phyloP scores from a whole-genome alignment of 2,329 filamentous ascomycete species.

The Diaporthe vaccinii region DNA sequence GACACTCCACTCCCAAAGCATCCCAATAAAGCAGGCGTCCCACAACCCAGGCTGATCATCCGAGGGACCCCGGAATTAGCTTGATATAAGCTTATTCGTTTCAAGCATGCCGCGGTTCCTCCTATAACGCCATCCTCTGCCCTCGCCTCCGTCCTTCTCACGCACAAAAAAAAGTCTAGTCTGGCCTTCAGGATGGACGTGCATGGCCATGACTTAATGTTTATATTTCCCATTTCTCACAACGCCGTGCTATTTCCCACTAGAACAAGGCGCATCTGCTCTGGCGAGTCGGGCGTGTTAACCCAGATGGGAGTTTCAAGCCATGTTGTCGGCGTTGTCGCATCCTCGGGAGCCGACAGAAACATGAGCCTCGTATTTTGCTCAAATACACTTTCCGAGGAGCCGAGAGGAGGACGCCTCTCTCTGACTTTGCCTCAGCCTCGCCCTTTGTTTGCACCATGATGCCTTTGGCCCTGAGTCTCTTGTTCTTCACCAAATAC shows the following conservation, averaged over 20 bases:
- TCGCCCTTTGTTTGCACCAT: slow-evolving; percentile 7
- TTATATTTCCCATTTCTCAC: neutral
- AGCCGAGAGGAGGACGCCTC: neutral
- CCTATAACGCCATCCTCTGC: neutral
- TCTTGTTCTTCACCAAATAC: slow-evolving; percentile 8
- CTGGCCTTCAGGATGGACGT: neutral
- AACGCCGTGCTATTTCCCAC: slow-evolving; percentile 19
- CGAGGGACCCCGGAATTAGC: slow-evolving; percentile 11
- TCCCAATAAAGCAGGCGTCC: slow-evolving; percentile 10
- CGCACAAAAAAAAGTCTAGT: neutral
- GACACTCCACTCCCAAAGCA: slow-evolving; percentile 4
- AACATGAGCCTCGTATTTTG: slow-evolving; percentile 19
- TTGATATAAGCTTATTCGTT: slow-evolving; percentile 32
- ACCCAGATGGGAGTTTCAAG: no score
- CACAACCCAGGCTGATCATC: slow-evolving; percentile 21
- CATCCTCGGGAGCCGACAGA: neutral
- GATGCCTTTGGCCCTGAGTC: neutral
- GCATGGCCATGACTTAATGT: slow-evolving; percentile 9
- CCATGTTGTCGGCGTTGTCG: no score
- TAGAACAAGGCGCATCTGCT: neutral
- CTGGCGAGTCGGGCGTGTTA: neutral
- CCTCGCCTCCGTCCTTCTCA: neutral
- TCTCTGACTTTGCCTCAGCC: neutral
- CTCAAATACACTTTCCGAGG: neutral
- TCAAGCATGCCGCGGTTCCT: slow-evolving; percentile 13